These are phyloP conservation scores for Nakataea oryzae DNA, from an alignment of 2,329 filamentous ascomycete genomes.

Conservation along the genomic window DNA sequence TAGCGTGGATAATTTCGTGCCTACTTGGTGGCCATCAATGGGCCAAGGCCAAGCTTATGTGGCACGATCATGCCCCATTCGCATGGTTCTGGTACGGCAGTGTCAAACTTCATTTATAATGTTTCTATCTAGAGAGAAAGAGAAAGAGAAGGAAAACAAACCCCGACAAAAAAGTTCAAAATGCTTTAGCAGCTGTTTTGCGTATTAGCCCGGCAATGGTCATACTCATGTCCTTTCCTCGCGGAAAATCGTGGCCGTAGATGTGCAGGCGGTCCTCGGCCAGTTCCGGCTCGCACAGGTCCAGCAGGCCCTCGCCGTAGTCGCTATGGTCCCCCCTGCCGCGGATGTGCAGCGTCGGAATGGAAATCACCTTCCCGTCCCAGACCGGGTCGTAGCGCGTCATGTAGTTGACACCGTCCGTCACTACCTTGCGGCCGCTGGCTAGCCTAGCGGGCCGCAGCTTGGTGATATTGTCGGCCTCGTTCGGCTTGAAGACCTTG, in stretches of 20 bases:
- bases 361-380: constrained; percentile 6
- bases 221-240: constrained; percentile 7
- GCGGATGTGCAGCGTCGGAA: constrained; percentile 7
- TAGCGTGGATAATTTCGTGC: too few species aligned
- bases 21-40: too few species aligned
- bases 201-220: constrained; percentile 6
- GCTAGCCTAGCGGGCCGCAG: constrained; percentile 5
- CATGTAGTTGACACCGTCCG: constrained; percentile 4
- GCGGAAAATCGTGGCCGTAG: constrained; percentile 7
- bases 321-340: constrained; percentile 6
- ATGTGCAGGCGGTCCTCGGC: constrained; percentile 6
- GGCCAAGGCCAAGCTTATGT: too few species aligned
- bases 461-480: constrained; percentile 4
- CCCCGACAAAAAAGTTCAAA: not conserved
- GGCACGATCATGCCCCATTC: too few species aligned
- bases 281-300: constrained; percentile 4
- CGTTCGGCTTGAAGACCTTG: constrained; percentile 8
- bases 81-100: too few species aligned
- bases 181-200: constrained; percentile 4
- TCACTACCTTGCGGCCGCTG: constrained; percentile 6
- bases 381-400: constrained; percentile 6
- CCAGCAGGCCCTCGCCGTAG: constrained; percentile 6
- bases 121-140: too few species aligned
- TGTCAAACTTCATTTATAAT: too few species aligned
- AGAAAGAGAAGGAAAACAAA: too few species aligned